Base-by-base conservation (phyloP, 371 early-diverging fungal species). In the Mucor velutinosus region DNA sequence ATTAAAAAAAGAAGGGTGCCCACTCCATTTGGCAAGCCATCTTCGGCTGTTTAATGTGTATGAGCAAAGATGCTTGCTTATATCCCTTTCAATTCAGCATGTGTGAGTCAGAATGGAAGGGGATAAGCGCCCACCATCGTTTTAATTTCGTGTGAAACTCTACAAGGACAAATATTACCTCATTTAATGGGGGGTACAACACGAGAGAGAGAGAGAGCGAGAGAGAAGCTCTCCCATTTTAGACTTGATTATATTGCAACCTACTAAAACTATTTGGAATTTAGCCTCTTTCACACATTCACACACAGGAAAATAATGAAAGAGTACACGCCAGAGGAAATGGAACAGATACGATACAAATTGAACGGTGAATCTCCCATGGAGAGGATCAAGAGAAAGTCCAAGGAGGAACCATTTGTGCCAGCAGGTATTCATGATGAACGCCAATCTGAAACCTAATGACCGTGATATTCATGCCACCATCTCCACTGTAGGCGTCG, bases 381-480 rank as follows among this genome's bases (percentile, higher is more conserved):
- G 64, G 75, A 82, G 58, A 70, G 73, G 7, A 79, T 82, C 62
- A 82, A 78, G 39, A 68, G 83, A 61, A 83, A 83, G 59, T 72
- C 71, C 14, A 76, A 53, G 64, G 81, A 83, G 67, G 83, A 83
- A 32, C 83, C 83, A 2, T 74, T 83, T 41, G 83, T 83, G 11
- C 81, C 83, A 53, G 81, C 81, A 66, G 83, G 83, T 79, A 75
- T 58, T 17, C 11, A 0, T 32, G 19, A 14, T 59, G 3, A 37
- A 23, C 0, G 25, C 53, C 1, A 25, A 51, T 51, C 27, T 53
- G 53, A 27, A 51, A 53, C 47, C 47, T 8, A 41, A 17, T 41
- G 1, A 41, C 17, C 41, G 17, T 17, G 17, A 29, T 58, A 30
- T 33, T 33, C 30, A 58, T 30, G 25, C 25, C 4, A 17, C 17